Base-by-base conservation (phyloP, 805 yeast genomes). In the Candida vaughaniae region DNA sequence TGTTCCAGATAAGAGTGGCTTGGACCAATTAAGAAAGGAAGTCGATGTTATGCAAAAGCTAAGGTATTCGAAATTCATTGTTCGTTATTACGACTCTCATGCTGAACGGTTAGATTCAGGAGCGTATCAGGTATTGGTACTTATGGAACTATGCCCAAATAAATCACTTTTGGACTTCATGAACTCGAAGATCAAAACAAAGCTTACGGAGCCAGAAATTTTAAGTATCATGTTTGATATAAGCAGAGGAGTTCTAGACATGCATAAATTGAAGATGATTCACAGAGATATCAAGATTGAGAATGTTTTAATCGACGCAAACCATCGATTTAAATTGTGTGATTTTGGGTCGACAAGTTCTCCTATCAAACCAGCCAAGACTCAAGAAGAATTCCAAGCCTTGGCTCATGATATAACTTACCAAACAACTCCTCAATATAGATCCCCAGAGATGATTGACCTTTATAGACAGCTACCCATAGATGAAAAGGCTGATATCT, bases 371-470 rank as follows among this genome's bases (percentile, higher is more conserved):
- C 85, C 95, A 2, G 96, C 96, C 2, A 76, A 75, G 41, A 82
- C 80, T 49, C 80, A 75, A 29, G 79, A 77, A 40, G 91, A 84
- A 55, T 83, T 83, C 56, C 85, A 82, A 45, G 55, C 74, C n/a
- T 66, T 90, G 22, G 84, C 86, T 38, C 87, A 86, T 52, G 96
- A 91, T 56, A 79, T 91, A 38, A 76, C 87, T 52, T 79, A 82
- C 45, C 95, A 91, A 55, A 91, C 99, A 0, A 91, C 99, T 3
- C 95, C 96, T 11, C 99, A 93, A 60, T 91, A 91, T 57, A 71
- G 99, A 45, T 73, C 95, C 0, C 99, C 99, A 0, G 99, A 91
- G 56, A 93, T 91, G 98, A 77, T 91, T 39, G 97, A 91, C 60
- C 71, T 90, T 17, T 82, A 83, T 56, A 69, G 88, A 31, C 85